Evolutionary conservation across 495 filamentous ascomycete species (phyloP).

Genomic region (Penicillium turbatum): DNA sequence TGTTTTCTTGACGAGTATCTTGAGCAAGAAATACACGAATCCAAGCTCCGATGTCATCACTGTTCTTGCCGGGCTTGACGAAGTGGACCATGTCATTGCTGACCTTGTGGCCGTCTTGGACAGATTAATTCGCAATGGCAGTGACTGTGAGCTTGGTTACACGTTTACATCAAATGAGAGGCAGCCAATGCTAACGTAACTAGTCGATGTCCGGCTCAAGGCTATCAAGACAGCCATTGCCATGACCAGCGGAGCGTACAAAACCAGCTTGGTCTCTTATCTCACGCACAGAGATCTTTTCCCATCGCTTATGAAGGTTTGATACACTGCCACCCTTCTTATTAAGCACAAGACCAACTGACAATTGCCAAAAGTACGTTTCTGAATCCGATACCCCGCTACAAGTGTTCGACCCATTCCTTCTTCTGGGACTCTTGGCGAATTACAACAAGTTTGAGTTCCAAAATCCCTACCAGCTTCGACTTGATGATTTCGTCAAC

Average conservation of each 20-base stretch:
- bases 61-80: constrained; percentile 79
- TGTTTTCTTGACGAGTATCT: constrained; percentile 73
- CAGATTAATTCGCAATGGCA: constrained; percentile 71
- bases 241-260: constrained; percentile 86
- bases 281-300: constrained; percentile 95
- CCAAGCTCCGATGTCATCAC: constrained; percentile 93
- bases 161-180: too few species aligned
- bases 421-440: constrained; percentile 80
- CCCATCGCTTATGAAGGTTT: constrained; percentile 89
- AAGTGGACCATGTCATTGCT: constrained; percentile 79
- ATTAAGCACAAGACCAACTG: not conserved
- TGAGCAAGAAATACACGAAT: constrained; percentile 91
- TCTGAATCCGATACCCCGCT: constrained; percentile 68
- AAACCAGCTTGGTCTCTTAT: constrained; percentile 88
- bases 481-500: constrained; percentile 97
- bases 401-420: constrained; percentile 68
- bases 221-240: constrained; percentile 79
- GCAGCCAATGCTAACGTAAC: constrained; percentile 6
- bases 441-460: constrained; percentile 99
- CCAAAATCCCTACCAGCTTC: constrained; percentile 91
- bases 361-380: constrained; percentile 59
- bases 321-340: not conserved
- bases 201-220: constrained; percentile 70
- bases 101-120: constrained; percentile 86
- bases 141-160: constrained; percentile 55